Base-by-base conservation (phyloP, 768 basidiomycete species). In the Boletus pseudo-olivaceus region DNA sequence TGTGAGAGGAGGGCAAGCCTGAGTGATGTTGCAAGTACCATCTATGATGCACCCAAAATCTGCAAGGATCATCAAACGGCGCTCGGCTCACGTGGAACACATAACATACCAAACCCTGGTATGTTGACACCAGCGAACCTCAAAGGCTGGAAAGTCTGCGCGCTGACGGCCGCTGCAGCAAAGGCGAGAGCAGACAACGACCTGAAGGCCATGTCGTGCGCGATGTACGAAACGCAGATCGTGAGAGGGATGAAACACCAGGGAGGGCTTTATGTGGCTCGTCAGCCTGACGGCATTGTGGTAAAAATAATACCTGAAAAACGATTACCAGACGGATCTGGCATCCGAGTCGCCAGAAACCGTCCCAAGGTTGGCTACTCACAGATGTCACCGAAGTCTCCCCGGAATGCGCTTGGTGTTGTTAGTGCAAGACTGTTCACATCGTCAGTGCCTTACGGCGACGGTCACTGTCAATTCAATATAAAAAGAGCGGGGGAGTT, bases 71-170 rank as follows among this genome's bases (percentile, higher is more conserved):
- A 5, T 60, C 29, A 51, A 9, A 37, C 23, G n/a, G n/a, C 2
- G 11, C 8, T 49, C 5, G 2, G 20, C 7, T 41, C 3, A 12
- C 1, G 7, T 17, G 15, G 8, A 47, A 48, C 3, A 33, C n/a
- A 19, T 12, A 1, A 29, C 46, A 14, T 43, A 64, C 67, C 81
- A 56, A 80, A 82, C 2, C 81, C 81, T 30, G 80, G 70, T 47
- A 82, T 82, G 62, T 82, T 82, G 23, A 82, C 72, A 47, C 82
- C 79, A 8, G 69, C 69, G 48, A 75, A 74, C 41, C 60, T 59
- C 27, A 80, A 64, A 19, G 63, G 43, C 34, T 37, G 30, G 56
- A 54, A 49, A 20, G 53, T 42, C 9, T 68, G 63, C 4, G 52
- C 69, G 14, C 45, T 52, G 53, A 57, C 61, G 20, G 59, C 51